These are phyloP conservation scores for Rhodotorula sp. DNA, from an alignment of 1,284 basidiomycete species.

Conservation along the genomic window DNA sequence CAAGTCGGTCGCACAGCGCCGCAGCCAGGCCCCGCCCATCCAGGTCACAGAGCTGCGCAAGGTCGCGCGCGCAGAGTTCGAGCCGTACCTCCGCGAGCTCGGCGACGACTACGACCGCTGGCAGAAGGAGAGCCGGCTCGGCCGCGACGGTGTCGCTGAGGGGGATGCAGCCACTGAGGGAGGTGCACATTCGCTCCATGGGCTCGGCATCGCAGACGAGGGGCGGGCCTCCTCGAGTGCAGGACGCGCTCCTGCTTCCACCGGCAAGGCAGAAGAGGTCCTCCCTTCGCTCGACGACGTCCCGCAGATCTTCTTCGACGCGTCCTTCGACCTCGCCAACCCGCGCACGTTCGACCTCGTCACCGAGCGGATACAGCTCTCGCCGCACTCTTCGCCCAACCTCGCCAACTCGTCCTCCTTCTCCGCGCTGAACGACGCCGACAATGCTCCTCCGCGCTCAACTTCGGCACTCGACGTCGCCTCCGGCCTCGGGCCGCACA, in stretches of 20 bases:
- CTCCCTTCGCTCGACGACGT: slow-evolving; percentile 74
- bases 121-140: slow-evolving; percentile 46
- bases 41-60: slow-evolving; percentile 30
- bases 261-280: slow-evolving; percentile 42
- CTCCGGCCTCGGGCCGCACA: slow-evolving; percentile 47
- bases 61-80: slow-evolving; percentile 35
- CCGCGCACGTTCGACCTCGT: slow-evolving; percentile 79
- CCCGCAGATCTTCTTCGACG: slow-evolving; percentile 76
- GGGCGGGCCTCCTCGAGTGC: not conserved
- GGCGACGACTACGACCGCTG: slow-evolving; percentile 47
- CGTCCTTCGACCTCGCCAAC: slow-evolving; percentile 80
- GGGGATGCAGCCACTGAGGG: too few species aligned
- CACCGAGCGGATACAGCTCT: slow-evolving; percentile 59
- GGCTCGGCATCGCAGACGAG: not conserved
- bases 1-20: slow-evolving; percentile 38
- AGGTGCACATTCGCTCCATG: not conserved
- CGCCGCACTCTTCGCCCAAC: slow-evolving; percentile 22
- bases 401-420: not conserved
- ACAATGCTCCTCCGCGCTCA: not conserved
- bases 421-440: not conserved
- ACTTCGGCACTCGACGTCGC: slow-evolving; percentile 44
- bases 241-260: slow-evolving; percentile 27
- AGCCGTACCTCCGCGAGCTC: slow-evolving; percentile 45
- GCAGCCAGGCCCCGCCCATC: slow-evolving; percentile 35
- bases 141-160: slow-evolving; percentile 38